Evolutionary conservation across 176 grass and related monocot genomes (phyloP), one percentile per base, ranked within the genome.

Genomic region (Cymbopogon citratus): DNA sequence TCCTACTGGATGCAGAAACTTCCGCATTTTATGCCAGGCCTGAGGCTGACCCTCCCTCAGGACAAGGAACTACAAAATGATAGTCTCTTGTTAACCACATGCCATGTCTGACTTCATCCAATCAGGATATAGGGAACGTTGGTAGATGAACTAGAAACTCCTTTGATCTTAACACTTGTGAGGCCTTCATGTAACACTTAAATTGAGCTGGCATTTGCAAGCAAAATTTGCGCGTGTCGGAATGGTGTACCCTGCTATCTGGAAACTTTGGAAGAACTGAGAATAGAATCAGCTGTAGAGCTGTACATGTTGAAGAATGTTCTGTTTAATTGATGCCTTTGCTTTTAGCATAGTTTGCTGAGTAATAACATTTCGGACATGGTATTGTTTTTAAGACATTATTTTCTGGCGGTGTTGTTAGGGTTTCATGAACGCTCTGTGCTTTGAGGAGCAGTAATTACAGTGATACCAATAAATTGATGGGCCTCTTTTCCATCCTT

Each of bases 1-100:
- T 94, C 80, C 69, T 98, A 57, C 63, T 92, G 29, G 88, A 98
- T 15, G 84, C 86, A 21, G 90, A 92, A 84, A 59, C 87, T 15
- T 90, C 87, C 19, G 6, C 72, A 0, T 83, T 62, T 79, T 85
- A 85, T 87, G 62, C 85, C 41, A 83, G 79, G 79, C 54, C 77
- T 56, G 89, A 89, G 71, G 61, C 73, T 65, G 75, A 80, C 52
- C 69, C 79, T 34, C 74, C 73, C 15, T 40, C 61, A 27, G 23
- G 77, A 72, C 43, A 64, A 69, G 79, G 79, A 44, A 61, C 23
- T 13, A 75, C 54, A 74, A 85, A 78, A 43, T 80, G 28, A 86
- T 2, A 72, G 19, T 9, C 14, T 65, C 34, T 45, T 1, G 27
- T 64, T 80, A 56, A 80, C 66, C 27, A 31, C 78, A 23, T 57